Evolutionary conservation across 2,329 filamentous ascomycete genomes (phyloP).

Genomic region (Microsporum ferrugineum): DNA sequence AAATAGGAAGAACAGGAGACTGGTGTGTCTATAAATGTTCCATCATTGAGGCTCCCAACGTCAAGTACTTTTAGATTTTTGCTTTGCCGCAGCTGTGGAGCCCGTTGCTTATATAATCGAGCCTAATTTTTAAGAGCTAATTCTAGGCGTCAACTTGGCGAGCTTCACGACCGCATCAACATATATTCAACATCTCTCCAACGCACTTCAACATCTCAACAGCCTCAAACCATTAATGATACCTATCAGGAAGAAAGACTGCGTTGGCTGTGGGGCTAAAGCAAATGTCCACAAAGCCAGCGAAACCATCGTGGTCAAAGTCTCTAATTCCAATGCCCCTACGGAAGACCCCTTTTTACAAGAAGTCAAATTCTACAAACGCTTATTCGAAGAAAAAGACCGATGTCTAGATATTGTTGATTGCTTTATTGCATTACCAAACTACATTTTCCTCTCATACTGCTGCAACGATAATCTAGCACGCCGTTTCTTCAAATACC

Average conservation of each 20-base stretch:
- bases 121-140: not conserved
- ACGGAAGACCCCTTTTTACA: constrained; percentile 3
- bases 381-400: constrained; percentile 10
- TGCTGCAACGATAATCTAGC: constrained; percentile 3
- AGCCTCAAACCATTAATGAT: not conserved
- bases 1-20: too few relatives aligned
- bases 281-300: constrained; percentile 5
- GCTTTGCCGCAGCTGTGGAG: too few relatives aligned
- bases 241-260: not conserved
- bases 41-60: too few relatives aligned
- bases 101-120: not conserved
- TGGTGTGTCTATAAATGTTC: too few relatives aligned
- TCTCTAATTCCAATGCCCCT: constrained; percentile 7
- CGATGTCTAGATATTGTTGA: constrained; percentile 14
- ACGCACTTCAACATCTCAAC: not conserved
- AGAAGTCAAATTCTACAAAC: constrained; percentile 13
- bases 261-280: not conserved
- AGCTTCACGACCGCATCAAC: not conserved
- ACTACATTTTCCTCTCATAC: constrained; percentile 14
- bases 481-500: constrained; percentile 5
- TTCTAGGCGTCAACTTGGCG: not conserved
- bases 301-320: constrained; percentile 16
- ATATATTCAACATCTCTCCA: not conserved
- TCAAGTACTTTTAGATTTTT: too few relatives aligned
- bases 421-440: constrained; percentile 12